Evolutionary conservation across 495 filamentous ascomycete genomes (phyloP), one percentile per base, ranked within the genome.

Genomic region (Neurospora tetrasperma): DNA sequence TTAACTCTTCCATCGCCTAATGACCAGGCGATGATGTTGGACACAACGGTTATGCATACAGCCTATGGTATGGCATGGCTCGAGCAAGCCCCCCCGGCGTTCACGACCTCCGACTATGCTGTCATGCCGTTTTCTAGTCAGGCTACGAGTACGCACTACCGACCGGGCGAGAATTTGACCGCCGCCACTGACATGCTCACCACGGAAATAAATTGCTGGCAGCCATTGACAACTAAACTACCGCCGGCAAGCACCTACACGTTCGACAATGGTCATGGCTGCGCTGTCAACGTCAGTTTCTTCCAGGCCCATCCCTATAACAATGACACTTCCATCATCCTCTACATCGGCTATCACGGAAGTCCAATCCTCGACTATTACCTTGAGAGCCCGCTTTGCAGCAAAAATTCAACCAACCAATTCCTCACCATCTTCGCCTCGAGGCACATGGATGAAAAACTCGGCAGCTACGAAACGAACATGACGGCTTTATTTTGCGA

Each of bases 1-100:
- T 42, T 3, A 3, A 2, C 54, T 41, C 39, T 72, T 5, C 48
- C 38, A 10, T 8, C 54, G 27, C 5, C 40, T 16, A 39, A 71
- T 20, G 42, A 86, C 80, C 41, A 85, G 85, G 70, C 86, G 79
- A 81, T 27, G 73, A 16, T 41, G 0, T 40, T 83, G 2, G 79
- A 79, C 11, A 66, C 72, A 0, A 74, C 75, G 5, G 82, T 84
- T 48, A 41, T 83, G 3, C 78, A 81, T 39, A 80, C 78, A 0
- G 80, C 79, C 0, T 87, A 80, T 44, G 76, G 72, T 0, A 75
- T 81, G 2, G 27, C 77, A 1, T 84, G 81, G 82, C 77, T 84
- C 5, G 78, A 78, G 16, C 80, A 85, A 54, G 73, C 72, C 4
- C 73, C 81, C 3, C 85, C 82, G 12, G 39, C 77, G 0, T 88